Percentiles rank a stretch among this genome's conserved stretches.
phyloP scores from a whole-genome alignment of 192 early-diverging fungal genomes.

The Coemansia sp. region DNA sequence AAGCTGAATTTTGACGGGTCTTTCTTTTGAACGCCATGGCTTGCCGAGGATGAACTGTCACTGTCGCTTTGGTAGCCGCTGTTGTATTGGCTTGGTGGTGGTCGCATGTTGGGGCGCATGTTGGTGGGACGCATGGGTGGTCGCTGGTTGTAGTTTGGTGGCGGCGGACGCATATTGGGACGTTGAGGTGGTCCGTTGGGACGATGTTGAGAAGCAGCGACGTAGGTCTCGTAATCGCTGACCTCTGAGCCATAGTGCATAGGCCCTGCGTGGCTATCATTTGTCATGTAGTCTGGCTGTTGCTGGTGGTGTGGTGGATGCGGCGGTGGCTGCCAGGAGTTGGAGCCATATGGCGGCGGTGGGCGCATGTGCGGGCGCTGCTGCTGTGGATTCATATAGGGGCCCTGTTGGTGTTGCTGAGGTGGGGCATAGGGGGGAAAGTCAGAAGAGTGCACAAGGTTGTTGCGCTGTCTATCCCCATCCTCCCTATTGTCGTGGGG shows the following conservation, averaged over 20 bases:
- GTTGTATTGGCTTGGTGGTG: not conserved
- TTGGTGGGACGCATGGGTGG: slow-evolving; percentile 4
- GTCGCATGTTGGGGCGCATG: not conserved
- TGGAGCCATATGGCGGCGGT: slow-evolving; percentile 3
- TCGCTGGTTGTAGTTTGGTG: slow-evolving; percentile 2
- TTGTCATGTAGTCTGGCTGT: slow-evolving; percentile 2
- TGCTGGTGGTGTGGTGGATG: not conserved
- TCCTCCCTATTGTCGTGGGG: slow-evolving; percentile 4
- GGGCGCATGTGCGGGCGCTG: slow-evolving; percentile 8
- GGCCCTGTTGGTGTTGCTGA: slow-evolving; percentile 6
- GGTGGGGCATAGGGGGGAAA: not conserved
- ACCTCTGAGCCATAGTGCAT: slow-evolving; percentile 16
- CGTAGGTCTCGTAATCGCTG: slow-evolving; percentile 29
- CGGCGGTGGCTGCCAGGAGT: slow-evolving; percentile 7
- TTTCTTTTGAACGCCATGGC: not conserved
- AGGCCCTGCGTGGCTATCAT: slow-evolving; percentile 19
- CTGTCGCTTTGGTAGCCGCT: slow-evolving; percentile 22
- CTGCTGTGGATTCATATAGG: slow-evolving; percentile 3
- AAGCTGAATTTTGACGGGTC: slow-evolving; percentile 11
- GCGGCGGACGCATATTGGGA: slow-evolving; percentile 12
- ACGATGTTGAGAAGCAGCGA: not conserved
- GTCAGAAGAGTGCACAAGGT: not conserved
- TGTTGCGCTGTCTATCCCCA: not conserved
- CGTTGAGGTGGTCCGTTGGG: slow-evolving; percentile 3
- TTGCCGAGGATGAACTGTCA: slow-evolving; percentile 13